Evolutionary conservation across 2,329 filamentous ascomycete species (phyloP).

Genomic region (Leptosphaerulina australis): DNA sequence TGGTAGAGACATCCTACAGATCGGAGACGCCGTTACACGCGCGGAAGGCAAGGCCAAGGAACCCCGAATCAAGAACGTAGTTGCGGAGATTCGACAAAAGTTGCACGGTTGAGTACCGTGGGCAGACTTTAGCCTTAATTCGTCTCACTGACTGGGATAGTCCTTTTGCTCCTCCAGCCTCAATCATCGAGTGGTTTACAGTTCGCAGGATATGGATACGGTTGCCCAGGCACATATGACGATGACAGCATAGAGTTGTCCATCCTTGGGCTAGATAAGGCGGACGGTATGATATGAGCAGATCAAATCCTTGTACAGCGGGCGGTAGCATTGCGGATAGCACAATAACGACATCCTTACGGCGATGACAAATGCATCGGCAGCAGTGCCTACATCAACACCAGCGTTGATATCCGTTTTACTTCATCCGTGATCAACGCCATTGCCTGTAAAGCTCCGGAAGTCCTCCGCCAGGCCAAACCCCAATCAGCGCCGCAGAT

Average conservation of each 20-base stretch:
- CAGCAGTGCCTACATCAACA: neutral
- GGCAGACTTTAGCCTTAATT: neutral
- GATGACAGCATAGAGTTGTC: neutral
- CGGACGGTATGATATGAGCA: slow-evolving; percentile 1
- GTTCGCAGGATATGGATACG: neutral
- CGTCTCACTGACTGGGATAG: neutral
- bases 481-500: no score
- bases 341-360: neutral
- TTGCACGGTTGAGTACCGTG: slow-evolving; percentile 37
- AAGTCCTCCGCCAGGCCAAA: no score
- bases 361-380: neutral
- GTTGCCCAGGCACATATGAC: neutral
- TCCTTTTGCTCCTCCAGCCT: neutral
- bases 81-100: slow-evolving; percentile 63
- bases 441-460: no score
- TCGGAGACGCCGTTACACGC: slow-evolving; percentile 55
- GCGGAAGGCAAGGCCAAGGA: slow-evolving; percentile 63
- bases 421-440: neutral
- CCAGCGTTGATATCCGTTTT: neutral
- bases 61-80: slow-evolving; percentile 64
- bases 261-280: neutral
- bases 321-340: neutral
- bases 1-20: slow-evolving; percentile 62
- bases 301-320: slow-evolving; percentile 11
- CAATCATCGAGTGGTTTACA: neutral